A percentile compares a stretch with the other conserved stretches of the same genome.
Evolutionary conservation across 148 eudicot genomes (phyloP).

Genomic region (Amaranthus cruentus): DNA sequence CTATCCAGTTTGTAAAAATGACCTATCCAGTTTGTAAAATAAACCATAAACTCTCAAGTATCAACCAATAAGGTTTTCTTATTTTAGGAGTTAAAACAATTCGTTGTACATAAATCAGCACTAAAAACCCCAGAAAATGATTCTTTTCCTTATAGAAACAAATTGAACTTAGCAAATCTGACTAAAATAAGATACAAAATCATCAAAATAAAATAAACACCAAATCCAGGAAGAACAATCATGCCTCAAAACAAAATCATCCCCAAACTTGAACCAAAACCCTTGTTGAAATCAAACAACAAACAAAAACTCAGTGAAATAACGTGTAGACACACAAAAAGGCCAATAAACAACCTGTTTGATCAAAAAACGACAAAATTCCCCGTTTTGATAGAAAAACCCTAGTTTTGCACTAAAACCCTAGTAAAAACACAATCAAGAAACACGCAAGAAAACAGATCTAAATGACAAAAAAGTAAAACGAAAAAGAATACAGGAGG

Average conservation of each 20-base stretch:
- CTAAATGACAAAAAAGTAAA: neutral
- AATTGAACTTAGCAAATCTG: no score
- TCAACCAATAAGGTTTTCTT: no score
- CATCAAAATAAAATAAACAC: no score
- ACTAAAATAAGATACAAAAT: no score
- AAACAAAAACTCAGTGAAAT: neutral
- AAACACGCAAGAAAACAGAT: constrained; percentile 5
- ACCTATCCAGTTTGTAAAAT: no score
- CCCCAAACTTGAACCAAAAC: constrained; percentile 1
- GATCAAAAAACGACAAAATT: neutral
- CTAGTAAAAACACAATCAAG: neutral
- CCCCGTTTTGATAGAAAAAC: neutral
- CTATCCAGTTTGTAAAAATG: no score
- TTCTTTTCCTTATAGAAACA: no score
- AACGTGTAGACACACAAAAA: neutral
- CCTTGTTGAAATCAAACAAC: constrained; percentile 4
- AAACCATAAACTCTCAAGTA: no score
- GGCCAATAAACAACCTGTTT: neutral
- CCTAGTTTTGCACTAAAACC: constrained; percentile 9
- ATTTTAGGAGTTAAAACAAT: no score
- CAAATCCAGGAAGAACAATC: no score
- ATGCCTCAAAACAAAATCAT: neutral
- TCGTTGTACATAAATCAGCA: neutral
- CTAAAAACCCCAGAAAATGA: neutral
- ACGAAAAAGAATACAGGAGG: neutral